Evolutionary conservation across 306 rosid genomes (phyloP).

Genomic region (Pterocarpus santalinus): DNA sequence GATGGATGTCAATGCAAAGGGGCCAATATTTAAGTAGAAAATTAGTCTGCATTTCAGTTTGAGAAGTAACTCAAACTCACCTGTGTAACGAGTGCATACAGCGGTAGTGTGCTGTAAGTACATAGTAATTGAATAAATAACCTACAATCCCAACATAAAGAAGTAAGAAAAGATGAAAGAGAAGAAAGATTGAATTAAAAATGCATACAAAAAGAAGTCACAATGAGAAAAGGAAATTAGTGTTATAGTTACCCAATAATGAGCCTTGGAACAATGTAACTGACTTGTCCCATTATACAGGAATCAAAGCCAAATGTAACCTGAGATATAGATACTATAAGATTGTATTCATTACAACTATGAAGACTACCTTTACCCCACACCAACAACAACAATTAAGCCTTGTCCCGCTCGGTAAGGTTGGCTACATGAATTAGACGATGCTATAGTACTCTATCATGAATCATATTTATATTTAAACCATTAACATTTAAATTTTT

Average conservation of each 20-base stretch:
- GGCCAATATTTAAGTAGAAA: neutral
- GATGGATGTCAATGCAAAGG: neutral
- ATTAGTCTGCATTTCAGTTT: no score
- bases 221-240: neutral
- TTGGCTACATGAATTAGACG: no score
- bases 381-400: neutral
- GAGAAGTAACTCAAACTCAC: conserved; percentile 50
- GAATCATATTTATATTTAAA: no score
- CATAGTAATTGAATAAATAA: conserved; percentile 77
- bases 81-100: conserved; percentile 88
- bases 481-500: no score
- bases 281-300: conserved; percentile 83
- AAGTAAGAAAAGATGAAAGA: neutral
- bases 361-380: neutral
- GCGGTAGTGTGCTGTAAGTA: conserved; percentile 88
- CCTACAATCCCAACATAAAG: conserved; percentile 49
- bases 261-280: conserved; percentile 76
- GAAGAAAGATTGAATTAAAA: neutral
- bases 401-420: no score
- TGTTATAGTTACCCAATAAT: conserved; percentile 71
- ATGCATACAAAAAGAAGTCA: neutral
- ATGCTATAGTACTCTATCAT: no score
- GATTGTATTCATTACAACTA: neutral
- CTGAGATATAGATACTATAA: conserved; percentile 45
- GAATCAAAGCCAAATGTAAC: conserved; percentile 75